phyloP scores from a whole-genome alignment of 495 filamentous ascomycete species.

The Penicillium daleae region DNA sequence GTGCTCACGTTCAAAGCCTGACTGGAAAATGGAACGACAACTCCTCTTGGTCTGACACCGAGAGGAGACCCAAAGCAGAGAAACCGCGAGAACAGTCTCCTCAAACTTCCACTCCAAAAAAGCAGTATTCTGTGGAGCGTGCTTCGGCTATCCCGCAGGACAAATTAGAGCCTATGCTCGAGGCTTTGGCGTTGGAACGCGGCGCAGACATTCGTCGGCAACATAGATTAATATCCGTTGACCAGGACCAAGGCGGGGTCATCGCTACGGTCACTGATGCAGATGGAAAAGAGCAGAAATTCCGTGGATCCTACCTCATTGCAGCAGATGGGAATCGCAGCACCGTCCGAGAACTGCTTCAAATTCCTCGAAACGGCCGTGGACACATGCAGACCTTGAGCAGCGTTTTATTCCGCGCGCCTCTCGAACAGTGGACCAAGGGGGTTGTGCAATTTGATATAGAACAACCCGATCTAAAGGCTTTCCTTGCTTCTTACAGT shows the following conservation, averaged over 20 bases:
- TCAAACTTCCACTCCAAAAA: constrained; percentile 12
- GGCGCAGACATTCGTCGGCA: constrained; percentile 37
- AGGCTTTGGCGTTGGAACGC: constrained; percentile 29
- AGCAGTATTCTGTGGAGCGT: constrained; percentile 22
- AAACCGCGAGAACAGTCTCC: constrained; percentile 1
- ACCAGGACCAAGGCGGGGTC: constrained; percentile 29
- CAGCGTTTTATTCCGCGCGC: constrained; percentile 44
- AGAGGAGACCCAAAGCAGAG: constrained; percentile 10
- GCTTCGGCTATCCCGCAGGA: constrained; percentile 36
- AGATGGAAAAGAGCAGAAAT: constrained; percentile 6
- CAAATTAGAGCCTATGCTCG: constrained; percentile 33
- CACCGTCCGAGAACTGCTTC: constrained; percentile 32
- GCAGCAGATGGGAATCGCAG: constrained; percentile 39
- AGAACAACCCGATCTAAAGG: constrained; percentile 24
- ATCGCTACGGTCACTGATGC: constrained; percentile 18
- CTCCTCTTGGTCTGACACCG: constrained; percentile 32
- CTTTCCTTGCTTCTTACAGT: constrained; percentile 33
- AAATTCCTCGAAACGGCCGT: constrained; percentile 33
- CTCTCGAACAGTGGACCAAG: constrained; percentile 29
- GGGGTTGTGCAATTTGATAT: constrained; percentile 32
- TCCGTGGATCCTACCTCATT: constrained; percentile 36
- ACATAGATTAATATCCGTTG: constrained; percentile 16
- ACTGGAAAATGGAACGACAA: constrained; percentile 32
- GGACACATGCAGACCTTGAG: constrained; percentile 41
- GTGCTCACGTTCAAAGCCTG: constrained; percentile 34